Base-by-base conservation (phyloP, 768 basidiomycete species). In the Fomitopsis pulvina region DNA sequence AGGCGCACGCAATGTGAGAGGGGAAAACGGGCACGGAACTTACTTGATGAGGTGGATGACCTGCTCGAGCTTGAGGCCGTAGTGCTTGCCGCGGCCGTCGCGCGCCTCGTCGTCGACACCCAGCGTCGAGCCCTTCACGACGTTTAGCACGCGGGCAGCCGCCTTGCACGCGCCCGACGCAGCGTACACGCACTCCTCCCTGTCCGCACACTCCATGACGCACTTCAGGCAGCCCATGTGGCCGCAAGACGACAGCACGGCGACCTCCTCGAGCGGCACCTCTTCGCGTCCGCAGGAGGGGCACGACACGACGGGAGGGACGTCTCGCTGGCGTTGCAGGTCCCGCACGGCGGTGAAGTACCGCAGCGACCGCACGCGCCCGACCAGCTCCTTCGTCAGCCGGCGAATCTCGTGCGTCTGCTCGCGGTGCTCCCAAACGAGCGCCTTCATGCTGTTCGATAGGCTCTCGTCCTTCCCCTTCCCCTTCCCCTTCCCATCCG, bases 291-390 rank as follows among this genome's bases (percentile, higher is more conserved):
- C 69, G 57, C 89, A 92, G 32, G 64, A 64, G 4, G 84, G 81
- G 55, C 90, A 92, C 8, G 74, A 66, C 32, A 87, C 72, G 25
- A 70, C 67, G 16, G 80, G 74, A 8, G 83, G 81, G 10, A 67
- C 68, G 26, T 82, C 81, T 24, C 73, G 71, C 59, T 88, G 83
- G 60, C 79, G 84, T 64, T 96, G 92, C 38, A 94, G 73, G 58
- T 93, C 88, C 38, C 91, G 86, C 37, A 96, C 91, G 46, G 87
- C 86, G 6, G 79, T 88, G 71, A 97, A 96, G 70, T 92, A 96
- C 39, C 93, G 87, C 29, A 91, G 73, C 2, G 93, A 96, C 39
- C 93, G 84, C 42, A 90, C 81, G 43, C 93, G 87, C 26, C 91
- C 92, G 24, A 90, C 83, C 45, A 95, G 79, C 65, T 96, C 94